Evolutionary conservation across 257 asterid species (phyloP), one percentile per base, ranked within the genome.

Genomic region (Galeopsis tetrahit): DNA sequence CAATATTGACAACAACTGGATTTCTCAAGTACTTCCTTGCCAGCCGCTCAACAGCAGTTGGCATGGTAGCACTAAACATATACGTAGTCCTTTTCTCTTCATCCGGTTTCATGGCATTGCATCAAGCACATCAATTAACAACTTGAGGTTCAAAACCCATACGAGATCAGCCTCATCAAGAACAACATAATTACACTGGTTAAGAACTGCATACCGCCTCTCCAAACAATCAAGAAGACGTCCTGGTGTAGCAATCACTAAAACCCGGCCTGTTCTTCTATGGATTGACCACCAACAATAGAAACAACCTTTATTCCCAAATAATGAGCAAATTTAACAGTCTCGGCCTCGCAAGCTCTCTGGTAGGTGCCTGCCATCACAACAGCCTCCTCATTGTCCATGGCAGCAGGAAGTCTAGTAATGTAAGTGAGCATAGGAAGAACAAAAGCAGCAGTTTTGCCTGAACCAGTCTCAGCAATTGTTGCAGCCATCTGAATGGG

Each of bases 101-200:
- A 4, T 86, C 86, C 0, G 90, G 90, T 65, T 86, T 83, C 83
- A 86, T 68, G 90, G 90, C 90, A 86, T 86, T 49, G 88, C 90
- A 62, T 86, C 90, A 4, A 86, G 51, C 3, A 86, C 88, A 36
- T 86, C 88, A n/a, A n/a, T n/a, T n/a, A 15, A 84, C 82, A 57
- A 86, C 91, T 79, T 87, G 92, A 9, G 88, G 87, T 63, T 87
- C 92, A 66, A 87, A 87, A 58, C 90, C 90, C 92, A 87, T 85
- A 66, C 85, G 90, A 63, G 83, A 39, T 87, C 89, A 39, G 89
- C 89, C 76, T 84, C 89, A 72, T 84, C 89, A 63, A 86, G 91
- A 69, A 85, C 88, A 3, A 86, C 84, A 63, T 84, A 86, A 49
- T 84, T 84, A 70, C 91, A 84, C 79, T 82, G 90, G 82, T 86